Percentiles rank a stretch among this genome's conserved stretches.
Evolutionary conservation across 148 eudicot genomes (phyloP).

Genomic region (Simmondsia chinensis): DNA sequence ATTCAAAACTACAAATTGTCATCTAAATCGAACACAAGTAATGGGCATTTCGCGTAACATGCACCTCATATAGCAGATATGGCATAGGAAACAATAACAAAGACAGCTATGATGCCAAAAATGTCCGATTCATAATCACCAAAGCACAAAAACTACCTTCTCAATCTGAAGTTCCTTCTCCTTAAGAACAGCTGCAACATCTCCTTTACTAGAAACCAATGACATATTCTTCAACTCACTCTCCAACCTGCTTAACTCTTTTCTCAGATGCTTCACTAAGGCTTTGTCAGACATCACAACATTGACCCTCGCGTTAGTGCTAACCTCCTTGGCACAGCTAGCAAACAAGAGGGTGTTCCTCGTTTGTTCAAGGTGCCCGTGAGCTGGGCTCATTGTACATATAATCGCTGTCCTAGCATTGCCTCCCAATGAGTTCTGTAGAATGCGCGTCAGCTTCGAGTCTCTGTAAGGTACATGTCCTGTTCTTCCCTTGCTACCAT

Average conservation of each 20-base stretch:
- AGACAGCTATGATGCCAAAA: no score
- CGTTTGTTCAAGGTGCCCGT: conserved; percentile 77
- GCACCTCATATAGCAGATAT: no score
- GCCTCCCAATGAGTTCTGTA: conserved; percentile 94
- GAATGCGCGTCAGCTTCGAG: conserved; percentile 95
- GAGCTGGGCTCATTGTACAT: conserved; percentile 96
- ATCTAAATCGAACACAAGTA: no score
- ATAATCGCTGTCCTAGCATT: conserved; percentile 95
- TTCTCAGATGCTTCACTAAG: conserved; percentile 71
- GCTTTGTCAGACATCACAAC: conserved; percentile 96
- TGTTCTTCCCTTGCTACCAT: conserved; percentile 74
- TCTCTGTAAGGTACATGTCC: conserved; percentile 85
- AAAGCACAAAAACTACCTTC: no score
- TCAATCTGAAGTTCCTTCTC: conserved; percentile 78
- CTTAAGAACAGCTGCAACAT: conserved; percentile 31
- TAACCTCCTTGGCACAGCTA: conserved; percentile 82
- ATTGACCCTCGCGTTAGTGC: conserved; percentile 73
- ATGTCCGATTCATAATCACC: no score
- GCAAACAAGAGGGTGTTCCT: conserved; percentile 90
- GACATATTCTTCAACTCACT: conserved; percentile 45
- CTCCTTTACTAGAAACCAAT: conserved; percentile 22
- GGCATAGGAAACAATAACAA: no score
- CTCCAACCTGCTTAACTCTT: conserved; percentile 68
- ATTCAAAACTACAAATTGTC: no score
- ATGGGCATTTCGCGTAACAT: no score